Evolutionary conservation across 106 monocot genomes (phyloP).

Genomic region (Apostasia ramifera): DNA sequence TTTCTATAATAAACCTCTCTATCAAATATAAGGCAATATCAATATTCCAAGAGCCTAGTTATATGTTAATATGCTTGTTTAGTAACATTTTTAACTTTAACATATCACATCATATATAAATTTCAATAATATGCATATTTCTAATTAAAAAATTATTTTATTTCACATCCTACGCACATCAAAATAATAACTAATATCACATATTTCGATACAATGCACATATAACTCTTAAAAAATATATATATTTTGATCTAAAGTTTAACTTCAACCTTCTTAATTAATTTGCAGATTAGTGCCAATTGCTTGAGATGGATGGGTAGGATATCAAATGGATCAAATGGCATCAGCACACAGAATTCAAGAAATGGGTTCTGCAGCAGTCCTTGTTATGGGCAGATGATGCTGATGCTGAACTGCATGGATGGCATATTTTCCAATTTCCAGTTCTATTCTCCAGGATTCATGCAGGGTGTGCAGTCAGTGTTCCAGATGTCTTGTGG

Average conservation of each 20-base stretch:
- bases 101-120: too few species aligned
- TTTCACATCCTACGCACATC: too few species aligned
- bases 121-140: too few species aligned
- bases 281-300: conserved; percentile 6
- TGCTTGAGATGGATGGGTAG: conserved; percentile 4
- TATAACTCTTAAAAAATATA: too few species aligned
- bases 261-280: neutral
- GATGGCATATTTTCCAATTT: conserved; percentile 19
- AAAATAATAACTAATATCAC: neutral
- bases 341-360: neutral
- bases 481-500: conserved; percentile 19
- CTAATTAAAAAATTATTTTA: too few species aligned
- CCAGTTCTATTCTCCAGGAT: conserved; percentile 8
- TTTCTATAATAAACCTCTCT: neutral
- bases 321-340: neutral
- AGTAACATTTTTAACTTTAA: too few species aligned
- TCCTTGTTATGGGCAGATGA: conserved; percentile 18
- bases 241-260: neutral
- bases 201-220: neutral
- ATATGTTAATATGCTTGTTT: neutral
- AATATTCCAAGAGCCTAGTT: too few species aligned
- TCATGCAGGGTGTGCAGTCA: conserved; percentile 14
- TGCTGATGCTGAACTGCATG: conserved; percentile 15
- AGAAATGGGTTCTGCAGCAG: conserved; percentile 4
- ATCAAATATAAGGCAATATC: too few species aligned